Evolutionary conservation across 2,329 filamentous ascomycete species (phyloP).

Genomic region (Helotiales sp.): DNA sequence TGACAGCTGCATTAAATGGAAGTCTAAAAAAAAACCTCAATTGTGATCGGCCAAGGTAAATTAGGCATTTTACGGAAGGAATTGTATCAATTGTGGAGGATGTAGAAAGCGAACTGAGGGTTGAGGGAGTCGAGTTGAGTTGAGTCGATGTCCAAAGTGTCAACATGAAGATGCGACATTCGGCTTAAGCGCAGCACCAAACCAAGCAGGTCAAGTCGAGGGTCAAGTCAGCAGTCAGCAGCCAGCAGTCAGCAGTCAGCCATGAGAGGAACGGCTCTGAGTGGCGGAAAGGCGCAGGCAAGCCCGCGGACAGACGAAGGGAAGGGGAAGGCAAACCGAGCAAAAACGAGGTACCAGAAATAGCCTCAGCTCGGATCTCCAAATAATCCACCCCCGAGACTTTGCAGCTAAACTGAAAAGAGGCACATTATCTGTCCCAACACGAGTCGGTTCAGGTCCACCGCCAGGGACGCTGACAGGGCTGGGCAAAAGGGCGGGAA

Average conservation of each 20-base stretch:
- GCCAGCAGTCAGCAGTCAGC: not conserved
- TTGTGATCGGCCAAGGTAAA: not conserved
- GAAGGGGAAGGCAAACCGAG: not conserved
- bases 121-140: not conserved
- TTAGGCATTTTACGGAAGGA: not conserved
- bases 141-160: no score
- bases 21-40: not conserved
- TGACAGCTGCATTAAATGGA: not conserved
- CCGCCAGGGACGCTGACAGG: not conserved
- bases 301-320: not conserved
- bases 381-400: no score
- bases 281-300: not conserved
- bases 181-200: not conserved
- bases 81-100: not conserved
- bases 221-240: not conserved
- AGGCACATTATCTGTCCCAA: not conserved
- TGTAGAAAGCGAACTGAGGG: not conserved
- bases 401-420: not conserved
- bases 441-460: slow-evolving; percentile 12
- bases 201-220: not conserved
- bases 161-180: no score
- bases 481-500: not conserved
- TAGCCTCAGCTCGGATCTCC: not conserved
- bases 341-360: not conserved
- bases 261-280: no score